Base-by-base conservation (phyloP, 345 rosid species). In the Boechera stricta region DNA sequence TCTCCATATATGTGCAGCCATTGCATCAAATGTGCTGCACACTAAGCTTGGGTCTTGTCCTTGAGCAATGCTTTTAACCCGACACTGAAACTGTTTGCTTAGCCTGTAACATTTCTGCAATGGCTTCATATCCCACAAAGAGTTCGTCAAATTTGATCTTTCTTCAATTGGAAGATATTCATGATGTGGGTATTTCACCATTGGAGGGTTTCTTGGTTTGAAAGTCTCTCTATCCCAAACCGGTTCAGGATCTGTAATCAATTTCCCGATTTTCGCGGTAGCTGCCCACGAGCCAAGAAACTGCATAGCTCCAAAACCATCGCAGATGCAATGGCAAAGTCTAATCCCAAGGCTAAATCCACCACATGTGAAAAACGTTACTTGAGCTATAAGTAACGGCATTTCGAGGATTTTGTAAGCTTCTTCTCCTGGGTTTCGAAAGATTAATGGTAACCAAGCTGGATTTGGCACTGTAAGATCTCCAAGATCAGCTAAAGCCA, bases 271-370 rank as follows among this genome's bases (percentile, higher is more conserved):
- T 81, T 85, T 89, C 0, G 95, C 86, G 0, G 91, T 86, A 21
- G 92, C 86, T 24, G 93, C 90, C 98, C 98, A 90, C 0, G 97
- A 87, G 21, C 82, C 80, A 2, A 94, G 89, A 76, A 94, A 86
- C 74, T 90, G 93, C 97, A 94, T 94, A 1, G 98, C 98, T 10
- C 97, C 97, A 13, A 92, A 77, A 59, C 97, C 98, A 71, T 92
- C 97, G 12, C 89, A 92, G 63, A 90, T 92, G 80, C 97, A 94
- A 64, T 92, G 97, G 74, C 95, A 94, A 15, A 94, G 91, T 68
- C 97, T 87, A 13, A 92, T 77, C 42, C 95, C 98, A 10, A 92
- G 84, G 81, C 97, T 87, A 73, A 90, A 89, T 0, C 97, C 97
- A 69, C 97, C 98, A 55, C 97, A 92, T 5, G 87, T 65, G 67